Evolutionary conservation across 495 filamentous ascomycete genomes (phyloP).

Genomic region (Trichoderma gamsii): DNA sequence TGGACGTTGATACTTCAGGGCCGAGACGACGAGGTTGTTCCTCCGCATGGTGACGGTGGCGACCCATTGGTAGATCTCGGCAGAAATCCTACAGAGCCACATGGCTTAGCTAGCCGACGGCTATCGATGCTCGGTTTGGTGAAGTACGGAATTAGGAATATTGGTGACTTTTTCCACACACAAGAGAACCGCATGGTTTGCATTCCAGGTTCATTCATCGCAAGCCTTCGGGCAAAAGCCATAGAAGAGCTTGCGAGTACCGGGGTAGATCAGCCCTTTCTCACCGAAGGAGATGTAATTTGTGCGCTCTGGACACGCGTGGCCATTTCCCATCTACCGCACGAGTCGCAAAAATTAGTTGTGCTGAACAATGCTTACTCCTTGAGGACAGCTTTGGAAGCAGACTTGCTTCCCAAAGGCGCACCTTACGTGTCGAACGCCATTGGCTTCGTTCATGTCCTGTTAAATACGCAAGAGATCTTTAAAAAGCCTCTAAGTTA

Average conservation of each 20-base stretch:
- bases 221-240: not conserved
- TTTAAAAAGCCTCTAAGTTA: not conserved
- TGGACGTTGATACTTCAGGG: not conserved
- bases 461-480: not conserved
- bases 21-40: not conserved
- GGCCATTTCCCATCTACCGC: not conserved
- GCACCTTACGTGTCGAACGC: not conserved
- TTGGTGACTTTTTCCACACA: not conserved
- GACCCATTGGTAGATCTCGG: not conserved
- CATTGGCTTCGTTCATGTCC: not conserved
- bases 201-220: not conserved
- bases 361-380: not conserved
- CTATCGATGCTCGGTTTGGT: not conserved
- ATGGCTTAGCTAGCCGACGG: not conserved
- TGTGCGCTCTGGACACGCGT: not conserved
- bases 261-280: not conserved
- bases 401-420: not conserved
- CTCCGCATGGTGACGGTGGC: not conserved
- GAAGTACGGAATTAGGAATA: not conserved
- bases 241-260: not conserved
- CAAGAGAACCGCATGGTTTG: constrained; percentile 4
- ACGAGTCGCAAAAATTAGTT: not conserved
- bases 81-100: not conserved
- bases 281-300: not conserved
- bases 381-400: not conserved